phyloP scores from a whole-genome alignment of 2,329 filamentous ascomycete genomes.

The Colletotrichum ledebouriae region DNA sequence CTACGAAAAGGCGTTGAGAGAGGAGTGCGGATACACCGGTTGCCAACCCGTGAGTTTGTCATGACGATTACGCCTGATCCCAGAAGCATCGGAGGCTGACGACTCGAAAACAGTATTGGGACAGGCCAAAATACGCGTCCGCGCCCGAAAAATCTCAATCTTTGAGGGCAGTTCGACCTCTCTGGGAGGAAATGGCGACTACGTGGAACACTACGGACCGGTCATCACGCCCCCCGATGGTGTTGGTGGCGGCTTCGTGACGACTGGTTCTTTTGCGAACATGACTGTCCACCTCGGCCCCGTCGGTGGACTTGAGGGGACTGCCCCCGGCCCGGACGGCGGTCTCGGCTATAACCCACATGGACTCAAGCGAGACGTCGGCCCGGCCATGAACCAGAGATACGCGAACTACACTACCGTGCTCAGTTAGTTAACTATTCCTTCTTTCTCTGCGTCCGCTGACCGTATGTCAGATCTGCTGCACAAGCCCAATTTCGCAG shows the following conservation, averaged over 20 bases:
- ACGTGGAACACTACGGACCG: conserved; percentile 47
- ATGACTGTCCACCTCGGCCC: conserved; percentile 53
- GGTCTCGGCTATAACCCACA: conserved; percentile 54
- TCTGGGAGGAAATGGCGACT: conserved; percentile 55
- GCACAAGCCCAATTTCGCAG: conserved; percentile 47
- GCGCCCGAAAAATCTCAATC: conserved; percentile 61
- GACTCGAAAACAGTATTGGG: conserved; percentile 49
- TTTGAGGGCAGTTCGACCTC: conserved; percentile 61
- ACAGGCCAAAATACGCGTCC: conserved; percentile 51
- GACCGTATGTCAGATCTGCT: conserved; percentile 46
- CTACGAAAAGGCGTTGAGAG: conserved; percentile 41
- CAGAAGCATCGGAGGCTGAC: background rate
- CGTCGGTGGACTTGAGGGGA: conserved; percentile 44
- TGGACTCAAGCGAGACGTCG: conserved; percentile 50
- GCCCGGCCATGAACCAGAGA: conserved; percentile 48
- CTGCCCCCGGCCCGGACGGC: conserved; percentile 44
- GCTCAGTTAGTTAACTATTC: conserved; percentile 23
- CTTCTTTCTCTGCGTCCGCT: background rate
- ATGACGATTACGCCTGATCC: too few relatives aligned
- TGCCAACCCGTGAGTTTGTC: conserved; percentile 37
- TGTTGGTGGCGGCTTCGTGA: conserved; percentile 61
- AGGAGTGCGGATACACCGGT: conserved; percentile 44
- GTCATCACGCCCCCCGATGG: conserved; percentile 48
- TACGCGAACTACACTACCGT: conserved; percentile 49
- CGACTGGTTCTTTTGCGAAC: conserved; percentile 59